A percentile compares a stretch with the other conserved stretches of the same genome.
phyloP scores from a whole-genome alignment of 768 basidiomycete species.

The Phanerochaete carnosa region DNA sequence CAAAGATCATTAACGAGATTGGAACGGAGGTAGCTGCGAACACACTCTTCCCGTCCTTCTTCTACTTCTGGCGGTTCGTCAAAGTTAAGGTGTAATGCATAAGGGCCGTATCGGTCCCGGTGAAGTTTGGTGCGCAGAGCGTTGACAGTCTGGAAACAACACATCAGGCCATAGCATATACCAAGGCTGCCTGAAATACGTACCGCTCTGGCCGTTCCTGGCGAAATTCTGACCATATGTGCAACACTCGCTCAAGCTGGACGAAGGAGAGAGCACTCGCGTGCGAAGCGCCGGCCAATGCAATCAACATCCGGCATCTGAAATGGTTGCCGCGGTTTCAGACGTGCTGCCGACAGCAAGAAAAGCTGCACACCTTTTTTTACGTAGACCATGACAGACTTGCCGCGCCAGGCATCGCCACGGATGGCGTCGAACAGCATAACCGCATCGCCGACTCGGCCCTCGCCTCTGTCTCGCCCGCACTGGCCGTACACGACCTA shows the following conservation, averaged over 20 bases:
- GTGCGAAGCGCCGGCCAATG: background rate
- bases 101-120: slow-evolving; percentile 23
- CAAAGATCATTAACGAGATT: background rate
- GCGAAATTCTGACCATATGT: background rate
- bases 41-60: slow-evolving; percentile 22
- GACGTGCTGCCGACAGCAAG: background rate
- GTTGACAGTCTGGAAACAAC: background rate
- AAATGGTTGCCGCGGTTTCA: background rate
- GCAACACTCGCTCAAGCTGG: background rate
- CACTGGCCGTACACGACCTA: slow-evolving; percentile 57
- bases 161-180: background rate
- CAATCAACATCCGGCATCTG: background rate
- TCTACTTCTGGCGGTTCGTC: slow-evolving; percentile 12
- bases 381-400: slow-evolving; percentile 10
- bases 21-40: background rate
- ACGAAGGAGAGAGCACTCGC: background rate
- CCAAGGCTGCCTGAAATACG: background rate
- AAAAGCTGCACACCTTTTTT: background rate
- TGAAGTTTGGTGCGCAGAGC: background rate
- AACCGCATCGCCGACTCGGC: slow-evolving; percentile 41
- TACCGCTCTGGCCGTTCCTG: background rate
- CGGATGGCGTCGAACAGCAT: background rate
- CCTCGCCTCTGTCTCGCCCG: slow-evolving; percentile 47
- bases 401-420: slow-evolving; percentile 14
- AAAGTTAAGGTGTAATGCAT: slow-evolving; percentile 14